A percentile compares a stretch with the other conserved stretches of the same genome.
Conservation (phyloP, 176 grass and related monocot species). For the Phyllostachys edulis region DNA sequence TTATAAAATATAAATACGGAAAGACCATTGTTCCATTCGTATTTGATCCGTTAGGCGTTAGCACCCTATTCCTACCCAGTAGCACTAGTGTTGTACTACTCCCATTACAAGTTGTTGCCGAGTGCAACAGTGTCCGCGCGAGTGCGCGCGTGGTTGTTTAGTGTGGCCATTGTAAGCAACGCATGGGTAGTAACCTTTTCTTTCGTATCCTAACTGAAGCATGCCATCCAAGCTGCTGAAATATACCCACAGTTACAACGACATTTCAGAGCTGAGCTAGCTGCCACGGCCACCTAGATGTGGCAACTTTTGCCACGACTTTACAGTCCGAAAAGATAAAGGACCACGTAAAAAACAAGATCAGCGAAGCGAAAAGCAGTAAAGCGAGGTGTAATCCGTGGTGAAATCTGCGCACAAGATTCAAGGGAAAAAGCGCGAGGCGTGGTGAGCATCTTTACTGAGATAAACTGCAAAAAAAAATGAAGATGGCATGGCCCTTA, state of each 20-base stretch:
- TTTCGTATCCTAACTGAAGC: slow-evolving; percentile 27
- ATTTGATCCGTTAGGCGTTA: too few relatives aligned
- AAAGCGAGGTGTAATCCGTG: slow-evolving; percentile 34
- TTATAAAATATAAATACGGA: too few relatives aligned
- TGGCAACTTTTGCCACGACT: slow-evolving; percentile 29
- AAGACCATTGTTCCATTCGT: too few relatives aligned
- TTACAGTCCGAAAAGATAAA: slow-evolving; percentile 38
- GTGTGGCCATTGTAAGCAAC: slow-evolving; percentile 19
- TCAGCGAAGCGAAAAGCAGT: slow-evolving; percentile 11
- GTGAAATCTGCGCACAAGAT: slow-evolving; percentile 47
- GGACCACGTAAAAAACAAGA: neutral
- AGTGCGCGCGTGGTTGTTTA: neutral
- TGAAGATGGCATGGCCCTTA: neutral
- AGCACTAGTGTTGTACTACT: neutral
- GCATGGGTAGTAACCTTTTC: slow-evolving; percentile 28
- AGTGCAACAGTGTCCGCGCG: neutral
- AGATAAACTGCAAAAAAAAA: slow-evolving; percentile 12
- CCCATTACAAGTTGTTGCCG: slow-evolving; percentile 17
- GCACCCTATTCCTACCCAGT: too few relatives aligned
- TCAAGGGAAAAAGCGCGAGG: slow-evolving; percentile 37
- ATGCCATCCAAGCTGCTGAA: neutral
- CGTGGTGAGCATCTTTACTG: slow-evolving; percentile 4
- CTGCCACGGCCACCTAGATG: neutral
- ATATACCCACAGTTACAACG: neutral
- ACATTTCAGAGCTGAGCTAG: neutral